Evolutionary conservation across 2,329 filamentous ascomycete genomes (phyloP).

Genomic region (Penicillium griseofulvum): DNA sequence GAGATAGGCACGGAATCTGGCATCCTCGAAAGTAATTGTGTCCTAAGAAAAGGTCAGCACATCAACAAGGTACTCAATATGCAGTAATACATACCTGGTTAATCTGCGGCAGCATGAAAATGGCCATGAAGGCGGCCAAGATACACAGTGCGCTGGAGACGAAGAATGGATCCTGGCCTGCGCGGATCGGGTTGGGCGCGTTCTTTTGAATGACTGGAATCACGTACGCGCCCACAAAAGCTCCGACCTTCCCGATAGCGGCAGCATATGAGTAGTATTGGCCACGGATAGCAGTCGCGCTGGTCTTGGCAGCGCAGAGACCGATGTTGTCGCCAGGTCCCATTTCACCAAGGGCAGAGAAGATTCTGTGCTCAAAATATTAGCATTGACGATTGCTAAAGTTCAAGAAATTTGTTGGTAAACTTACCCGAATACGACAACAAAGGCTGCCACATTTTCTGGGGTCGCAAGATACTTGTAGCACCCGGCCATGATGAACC

Average conservation of each 20-base stretch:
- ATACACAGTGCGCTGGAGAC: conserved; percentile 76
- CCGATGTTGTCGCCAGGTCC: conserved; percentile 92
- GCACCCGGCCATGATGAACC: conserved; percentile 83
- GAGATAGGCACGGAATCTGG: conserved; percentile 71
- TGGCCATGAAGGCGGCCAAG: conserved; percentile 65
- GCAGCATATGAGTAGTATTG: conserved; percentile 61
- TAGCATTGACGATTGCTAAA: background rate
- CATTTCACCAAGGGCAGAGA: conserved; percentile 73
- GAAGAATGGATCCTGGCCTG: conserved; percentile 84
- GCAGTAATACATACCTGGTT: conserved; percentile 47
- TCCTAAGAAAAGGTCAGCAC: conserved; percentile 54
- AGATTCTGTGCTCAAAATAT: conserved; percentile 50
- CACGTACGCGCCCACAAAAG: conserved; percentile 81
- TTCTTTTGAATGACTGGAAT: conserved; percentile 68
- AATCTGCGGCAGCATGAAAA: conserved; percentile 71
- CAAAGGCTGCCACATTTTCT: conserved; percentile 69
- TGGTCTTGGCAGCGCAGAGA: conserved; percentile 80
- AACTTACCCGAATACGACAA: conserved; percentile 67
- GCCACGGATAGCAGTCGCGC: conserved; percentile 81
- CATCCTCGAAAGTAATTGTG: conserved; percentile 76
- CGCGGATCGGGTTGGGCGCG: conserved; percentile 54
- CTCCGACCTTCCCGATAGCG: conserved; percentile 51
- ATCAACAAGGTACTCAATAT: background rate
- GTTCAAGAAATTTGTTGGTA: background rate
- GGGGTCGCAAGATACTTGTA: conserved; percentile 68